Conservation (phyloP, 1,284 basidiomycete genomes). For the Butyriboletus appendiculatus region DNA sequence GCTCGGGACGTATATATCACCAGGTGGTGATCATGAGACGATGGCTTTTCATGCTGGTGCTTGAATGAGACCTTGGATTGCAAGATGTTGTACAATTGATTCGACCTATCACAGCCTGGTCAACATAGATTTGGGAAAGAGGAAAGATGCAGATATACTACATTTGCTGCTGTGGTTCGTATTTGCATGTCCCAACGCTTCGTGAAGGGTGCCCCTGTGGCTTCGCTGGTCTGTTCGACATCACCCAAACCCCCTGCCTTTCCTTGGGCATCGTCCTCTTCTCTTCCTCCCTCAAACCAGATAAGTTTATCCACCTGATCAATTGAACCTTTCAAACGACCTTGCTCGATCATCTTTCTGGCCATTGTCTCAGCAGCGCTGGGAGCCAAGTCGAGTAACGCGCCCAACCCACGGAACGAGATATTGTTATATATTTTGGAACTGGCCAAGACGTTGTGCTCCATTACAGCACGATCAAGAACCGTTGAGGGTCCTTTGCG, state of each 20-base stretch:
- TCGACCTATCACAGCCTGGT: constrained; percentile 61
- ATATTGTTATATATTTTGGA: constrained; percentile 96
- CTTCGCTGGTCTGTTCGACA: constrained; percentile 78
- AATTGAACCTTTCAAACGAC: constrained; percentile 86
- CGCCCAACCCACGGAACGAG: constrained; percentile 85
- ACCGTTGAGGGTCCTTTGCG: constrained; percentile 90
- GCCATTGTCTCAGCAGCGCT: constrained; percentile 93
- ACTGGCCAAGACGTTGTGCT: constrained; percentile 95
- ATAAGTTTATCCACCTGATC: constrained; percentile 94
- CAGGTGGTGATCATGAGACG: constrained; percentile 6
- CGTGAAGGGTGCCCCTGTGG: constrained; percentile 85
- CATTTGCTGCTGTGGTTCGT: constrained; percentile 80
- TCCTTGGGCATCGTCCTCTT: constrained; percentile 88
- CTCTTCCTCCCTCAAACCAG: constrained; percentile 81
- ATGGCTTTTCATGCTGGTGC: constrained; percentile 29
- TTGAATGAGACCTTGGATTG: constrained; percentile 64
- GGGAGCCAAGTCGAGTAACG: constrained; percentile 82
- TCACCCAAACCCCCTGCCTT: constrained; percentile 92
- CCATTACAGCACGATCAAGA: constrained; percentile 96
- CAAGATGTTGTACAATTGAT: constrained; percentile 76
- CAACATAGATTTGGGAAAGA: constrained; percentile 3
- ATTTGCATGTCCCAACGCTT: constrained; percentile 94
- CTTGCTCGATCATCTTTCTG: constrained; percentile 95
- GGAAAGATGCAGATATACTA: constrained; percentile 38
- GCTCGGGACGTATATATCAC: constrained; percentile 18